These are phyloP conservation scores for Hansenula sp. DNA, from an alignment of 1,139 yeast species.

Conservation along the genomic window DNA sequence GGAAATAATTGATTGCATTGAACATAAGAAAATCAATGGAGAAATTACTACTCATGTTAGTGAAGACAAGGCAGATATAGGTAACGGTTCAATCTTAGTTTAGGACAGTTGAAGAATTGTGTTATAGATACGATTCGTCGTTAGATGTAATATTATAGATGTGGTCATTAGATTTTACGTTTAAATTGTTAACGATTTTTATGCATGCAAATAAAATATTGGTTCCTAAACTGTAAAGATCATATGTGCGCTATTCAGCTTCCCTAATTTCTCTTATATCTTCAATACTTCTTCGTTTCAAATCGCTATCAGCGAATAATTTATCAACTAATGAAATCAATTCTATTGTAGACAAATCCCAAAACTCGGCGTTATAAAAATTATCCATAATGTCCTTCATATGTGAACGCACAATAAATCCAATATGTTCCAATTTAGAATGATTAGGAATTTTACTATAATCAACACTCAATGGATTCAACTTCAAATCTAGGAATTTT, in stretches of 20 bases:
- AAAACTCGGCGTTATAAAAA: slow-evolving; percentile 72
- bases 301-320: slow-evolving; percentile 69
- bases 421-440: slow-evolving; percentile 42
- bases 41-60: not conserved
- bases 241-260: slow-evolving; percentile 8
- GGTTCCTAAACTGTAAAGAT: too few relatives aligned
- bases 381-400: slow-evolving; percentile 66
- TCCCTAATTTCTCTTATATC: slow-evolving; percentile 52
- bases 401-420: slow-evolving; percentile 47
- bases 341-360: slow-evolving; percentile 67
- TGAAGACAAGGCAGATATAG: not conserved
- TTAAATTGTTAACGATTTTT: too few relatives aligned
- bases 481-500: slow-evolving; percentile 12
- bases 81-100: not conserved
- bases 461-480: slow-evolving; percentile 6
- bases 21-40: slow-evolving; percentile 1
- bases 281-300: slow-evolving; percentile 54
- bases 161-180: too few relatives aligned
- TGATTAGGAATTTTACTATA: slow-evolving; percentile 22
- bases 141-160: too few relatives aligned
- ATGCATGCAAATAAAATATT: too few relatives aligned
- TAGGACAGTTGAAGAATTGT: too few relatives aligned
- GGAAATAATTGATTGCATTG: slow-evolving; percentile 1
- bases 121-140: too few relatives aligned
- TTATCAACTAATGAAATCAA: slow-evolving; percentile 54